Conservation (phyloP, 78 protist species). For the Dictyostelium discoideum region DNA sequence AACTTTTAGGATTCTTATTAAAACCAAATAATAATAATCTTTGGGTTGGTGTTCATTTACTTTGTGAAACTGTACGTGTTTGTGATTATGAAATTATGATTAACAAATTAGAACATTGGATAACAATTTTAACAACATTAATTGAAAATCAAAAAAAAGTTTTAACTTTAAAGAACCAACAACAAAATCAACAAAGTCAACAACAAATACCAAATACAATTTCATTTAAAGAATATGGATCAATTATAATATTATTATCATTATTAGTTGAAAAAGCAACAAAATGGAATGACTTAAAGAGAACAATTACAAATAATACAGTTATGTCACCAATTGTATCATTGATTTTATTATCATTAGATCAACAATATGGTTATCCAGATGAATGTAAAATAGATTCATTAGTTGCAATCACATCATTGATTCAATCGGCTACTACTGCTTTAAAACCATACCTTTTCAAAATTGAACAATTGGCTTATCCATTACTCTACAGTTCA, state of each 20-base stretch:
- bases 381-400: slow-evolving; percentile 26
- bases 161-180: background rate
- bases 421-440: background rate
- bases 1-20: background rate
- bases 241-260: background rate
- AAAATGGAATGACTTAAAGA: slow-evolving; percentile 41
- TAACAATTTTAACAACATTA: background rate
- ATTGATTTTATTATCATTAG: slow-evolving; percentile 1
- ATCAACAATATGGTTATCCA: slow-evolving; percentile 1
- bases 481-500: slow-evolving; percentile 15
- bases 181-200: background rate
- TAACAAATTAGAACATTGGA: slow-evolving; percentile 16
- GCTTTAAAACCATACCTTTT: slow-evolving; percentile 24
- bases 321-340: slow-evolving; percentile 18
- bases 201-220: background rate
- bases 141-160: slow-evolving; percentile 13
- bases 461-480: slow-evolving; percentile 10
- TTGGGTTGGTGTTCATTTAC: slow-evolving; percentile 30
- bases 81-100: slow-evolving; percentile 39
- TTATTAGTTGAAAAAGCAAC: slow-evolving; percentile 49
- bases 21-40: background rate
- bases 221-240: slow-evolving; percentile 8
- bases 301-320: slow-evolving; percentile 18
- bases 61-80: slow-evolving; percentile 57
- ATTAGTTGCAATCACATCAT: slow-evolving; percentile 6